Percentiles rank a stretch among this genome's conserved stretches.
Evolutionary conservation across 164 flowering plant genomes (phyloP).

Genomic region (Chimonanthus salicifolius): DNA sequence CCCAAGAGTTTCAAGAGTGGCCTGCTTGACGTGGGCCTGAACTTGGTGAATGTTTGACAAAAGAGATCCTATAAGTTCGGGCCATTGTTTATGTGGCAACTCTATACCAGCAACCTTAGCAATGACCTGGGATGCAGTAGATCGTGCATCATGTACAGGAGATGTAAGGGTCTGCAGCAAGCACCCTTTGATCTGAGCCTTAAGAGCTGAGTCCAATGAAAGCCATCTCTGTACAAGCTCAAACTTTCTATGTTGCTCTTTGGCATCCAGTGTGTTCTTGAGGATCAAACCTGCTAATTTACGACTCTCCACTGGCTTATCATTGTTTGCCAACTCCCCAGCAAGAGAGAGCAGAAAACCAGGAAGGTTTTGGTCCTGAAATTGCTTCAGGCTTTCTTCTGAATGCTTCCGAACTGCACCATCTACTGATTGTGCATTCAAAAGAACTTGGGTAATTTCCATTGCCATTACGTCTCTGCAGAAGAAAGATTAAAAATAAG

Average conservation of each 20-base stretch:
- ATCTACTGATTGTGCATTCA: slow-evolving; percentile 56
- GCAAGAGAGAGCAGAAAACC: slow-evolving; percentile 46
- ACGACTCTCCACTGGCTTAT: slow-evolving; percentile 60
- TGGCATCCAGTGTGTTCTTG: slow-evolving; percentile 62
- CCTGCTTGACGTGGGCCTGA: slow-evolving; percentile 50
- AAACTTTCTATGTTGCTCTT: slow-evolving; percentile 48
- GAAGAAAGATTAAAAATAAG: neutral
- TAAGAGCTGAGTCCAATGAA: slow-evolving; percentile 33
- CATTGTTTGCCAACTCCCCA: slow-evolving; percentile 47
- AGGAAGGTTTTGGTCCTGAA: slow-evolving; percentile 57
- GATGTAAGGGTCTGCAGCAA: slow-evolving; percentile 48
- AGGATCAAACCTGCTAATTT: slow-evolving; percentile 55
- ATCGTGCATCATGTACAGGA: slow-evolving; percentile 40
- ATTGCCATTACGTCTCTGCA: slow-evolving; percentile 29
- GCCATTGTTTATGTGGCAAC: slow-evolving; percentile 62
- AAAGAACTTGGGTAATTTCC: slow-evolving; percentile 57
- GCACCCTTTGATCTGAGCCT: slow-evolving; percentile 37
- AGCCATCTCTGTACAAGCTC: slow-evolving; percentile 62
- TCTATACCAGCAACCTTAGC: slow-evolving; percentile 61
- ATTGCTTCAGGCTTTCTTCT: slow-evolving; percentile 47
- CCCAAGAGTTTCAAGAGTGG: slow-evolving; percentile 60
- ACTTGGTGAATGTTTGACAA: slow-evolving; percentile 46
- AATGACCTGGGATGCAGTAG: slow-evolving; percentile 63
- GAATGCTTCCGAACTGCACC: slow-evolving; percentile 48
- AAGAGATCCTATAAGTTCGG: slow-evolving; percentile 44